phyloP scores from a whole-genome alignment of 805 yeast genomes.

The Kuraishia piskuri region DNA sequence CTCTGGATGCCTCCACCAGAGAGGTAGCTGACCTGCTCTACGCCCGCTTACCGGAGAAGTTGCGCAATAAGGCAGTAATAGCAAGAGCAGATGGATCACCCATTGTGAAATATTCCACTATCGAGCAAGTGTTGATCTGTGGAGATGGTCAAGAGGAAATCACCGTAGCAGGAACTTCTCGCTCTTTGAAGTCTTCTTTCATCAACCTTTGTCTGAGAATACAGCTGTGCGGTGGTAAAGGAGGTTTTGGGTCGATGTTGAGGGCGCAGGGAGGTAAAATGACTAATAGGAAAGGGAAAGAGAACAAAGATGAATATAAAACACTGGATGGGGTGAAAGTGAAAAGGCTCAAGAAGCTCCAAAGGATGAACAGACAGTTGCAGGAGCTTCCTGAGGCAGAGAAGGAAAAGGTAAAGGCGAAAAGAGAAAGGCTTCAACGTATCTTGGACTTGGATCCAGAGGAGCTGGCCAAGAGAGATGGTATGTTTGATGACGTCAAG shows the following conservation, averaged over 20 bases:
- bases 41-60: slow-evolving; percentile 6
- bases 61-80: slow-evolving; percentile 8
- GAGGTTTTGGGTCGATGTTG: slow-evolving; percentile 37
- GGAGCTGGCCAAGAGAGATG: slow-evolving; percentile 12
- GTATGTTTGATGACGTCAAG: slow-evolving; percentile 26
- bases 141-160: not conserved
- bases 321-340: slow-evolving; percentile 33
- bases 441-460: slow-evolving; percentile 19
- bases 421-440: slow-evolving; percentile 25
- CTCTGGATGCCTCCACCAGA: not conserved
- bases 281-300: slow-evolving; percentile 18
- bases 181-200: not conserved
- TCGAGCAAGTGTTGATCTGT: slow-evolving; percentile 3
- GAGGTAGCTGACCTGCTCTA: slow-evolving; percentile 4
- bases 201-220: slow-evolving; percentile 23
- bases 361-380: slow-evolving; percentile 22
- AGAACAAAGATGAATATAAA: slow-evolving; percentile 18
- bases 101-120: slow-evolving; percentile 1
- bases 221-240: slow-evolving; percentile 41
- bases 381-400: slow-evolving; percentile 9
- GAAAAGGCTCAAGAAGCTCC: slow-evolving; percentile 25
- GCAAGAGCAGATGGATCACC: slow-evolving; percentile 9
- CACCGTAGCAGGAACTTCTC: not conserved
- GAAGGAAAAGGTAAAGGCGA: slow-evolving; percentile 16
- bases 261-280: slow-evolving; percentile 30